Percentiles rank a stretch among this genome's conserved stretches.
Evolutionary conservation across 805 yeast species (phyloP).

Genomic region (Millerozyma acaciae): DNA sequence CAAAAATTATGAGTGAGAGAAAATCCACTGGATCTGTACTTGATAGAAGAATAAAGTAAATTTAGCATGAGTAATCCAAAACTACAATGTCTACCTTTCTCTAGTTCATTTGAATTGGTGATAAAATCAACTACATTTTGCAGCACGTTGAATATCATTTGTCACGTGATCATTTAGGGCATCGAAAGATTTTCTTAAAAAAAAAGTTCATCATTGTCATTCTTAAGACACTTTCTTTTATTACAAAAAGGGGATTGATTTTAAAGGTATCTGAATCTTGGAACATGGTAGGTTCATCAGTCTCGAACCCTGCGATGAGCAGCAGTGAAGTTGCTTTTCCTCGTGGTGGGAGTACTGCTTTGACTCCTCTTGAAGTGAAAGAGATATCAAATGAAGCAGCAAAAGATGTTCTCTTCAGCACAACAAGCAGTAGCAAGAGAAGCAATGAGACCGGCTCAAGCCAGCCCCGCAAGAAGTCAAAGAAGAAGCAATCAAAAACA

Average conservation of each 20-base stretch:
- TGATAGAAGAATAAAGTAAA: slow-evolving; percentile 16
- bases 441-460: slow-evolving; percentile 22
- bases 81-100: background rate
- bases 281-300: slow-evolving; percentile 7
- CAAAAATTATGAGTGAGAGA: slow-evolving; percentile 24
- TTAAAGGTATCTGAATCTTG: too few species aligned
- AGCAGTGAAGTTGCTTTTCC: slow-evolving; percentile 70
- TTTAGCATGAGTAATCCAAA: too few species aligned
- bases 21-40: slow-evolving; percentile 14
- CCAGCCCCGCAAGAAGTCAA: slow-evolving; percentile 21
- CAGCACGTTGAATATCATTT: background rate
- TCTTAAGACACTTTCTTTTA: too few species aligned
- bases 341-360: slow-evolving; percentile 88
- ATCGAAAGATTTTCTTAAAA: slow-evolving; percentile 1
- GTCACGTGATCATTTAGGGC: slow-evolving; percentile 1
- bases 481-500: slow-evolving; percentile 14
- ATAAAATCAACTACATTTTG: background rate
- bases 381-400: slow-evolving; percentile 92
- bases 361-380: slow-evolving; percentile 86
- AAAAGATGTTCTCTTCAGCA: slow-evolving; percentile 76
- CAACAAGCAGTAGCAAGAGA: slow-evolving; percentile 34
- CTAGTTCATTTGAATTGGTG: background rate
- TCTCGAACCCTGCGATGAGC: slow-evolving; percentile 27
- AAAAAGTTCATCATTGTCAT: too few species aligned
- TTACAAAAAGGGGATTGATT: too few species aligned